Base-by-base conservation (phyloP, 768 basidiomycete species). In the Naganishia friedmannii region DNA sequence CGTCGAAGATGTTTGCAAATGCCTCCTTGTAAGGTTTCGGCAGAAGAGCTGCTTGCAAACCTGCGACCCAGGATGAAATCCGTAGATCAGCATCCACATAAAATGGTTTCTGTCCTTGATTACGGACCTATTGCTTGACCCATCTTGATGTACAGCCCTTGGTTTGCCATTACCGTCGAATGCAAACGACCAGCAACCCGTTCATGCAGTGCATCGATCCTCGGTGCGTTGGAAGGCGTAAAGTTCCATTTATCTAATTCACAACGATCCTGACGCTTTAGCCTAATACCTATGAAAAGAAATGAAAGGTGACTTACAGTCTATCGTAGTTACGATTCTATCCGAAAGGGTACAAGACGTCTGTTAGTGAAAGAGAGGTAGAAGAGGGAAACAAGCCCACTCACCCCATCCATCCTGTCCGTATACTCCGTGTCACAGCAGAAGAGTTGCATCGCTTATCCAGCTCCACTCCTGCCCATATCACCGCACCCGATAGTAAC, bases 191-290 rank as follows among this genome's bases (percentile, higher is more conserved):
- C 84, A 0, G 92, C 93, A 12, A 93, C 91, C 53, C 94, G 87
- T 73, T 90, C 86, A 73, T 97, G 94, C 2, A 97, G 82, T 31
- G 87, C 84, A 7, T 90, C 89, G 76, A 95, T 93, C 63, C 84
- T 81, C 31, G 90, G 86, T 0, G 86, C 86, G 28, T 81, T 78
- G 56, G 86, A 85, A 0, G 88, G 87, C 10, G 84, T 87, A 74
- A 95, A 96, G 81, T 94, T 93, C 63, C 89, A 79, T 77, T 97
- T 96, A 83, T 93, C 95, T 83, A 26, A 23, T n/a, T 31, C 9
- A 42, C 2, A 42, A 8, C 9, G 7, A 34, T 10, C 2, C 31
- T 13, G 42, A 15, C 34, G 9, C 15, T 13, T 42, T 2, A 42
- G 42, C 42, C 15, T 42, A 13, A 17, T 42, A 15, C 42, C 15